Evolutionary conservation across 805 yeast genomes (phyloP).

Genomic region (Wickerhamomyces xylosicus): DNA sequence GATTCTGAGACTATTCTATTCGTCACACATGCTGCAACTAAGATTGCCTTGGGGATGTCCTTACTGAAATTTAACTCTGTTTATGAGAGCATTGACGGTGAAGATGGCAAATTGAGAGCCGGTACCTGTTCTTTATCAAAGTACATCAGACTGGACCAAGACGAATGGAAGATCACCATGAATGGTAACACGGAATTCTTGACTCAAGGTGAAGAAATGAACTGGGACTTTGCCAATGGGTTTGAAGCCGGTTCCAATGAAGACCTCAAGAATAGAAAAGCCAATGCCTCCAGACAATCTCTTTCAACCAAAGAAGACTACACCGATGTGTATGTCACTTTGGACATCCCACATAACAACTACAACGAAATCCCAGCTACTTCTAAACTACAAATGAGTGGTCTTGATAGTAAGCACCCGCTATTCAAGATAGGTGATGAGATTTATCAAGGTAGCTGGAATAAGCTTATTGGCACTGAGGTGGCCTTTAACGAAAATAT

Average conservation of each 20-base stretch:
- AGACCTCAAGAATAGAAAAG: slow-evolving; percentile 53
- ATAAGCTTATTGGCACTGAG: slow-evolving; percentile 70
- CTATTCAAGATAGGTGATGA: slow-evolving; percentile 46
- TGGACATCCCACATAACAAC: slow-evolving; percentile 36
- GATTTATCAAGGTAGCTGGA: slow-evolving; percentile 71
- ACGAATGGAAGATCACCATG: slow-evolving; percentile 49
- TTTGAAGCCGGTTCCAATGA: slow-evolving; percentile 89
- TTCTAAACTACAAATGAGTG: slow-evolving; percentile 42
- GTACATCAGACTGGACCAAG: slow-evolving; percentile 25
- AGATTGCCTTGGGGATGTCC: slow-evolving; percentile 78
- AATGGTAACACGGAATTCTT: slow-evolving; percentile 72
- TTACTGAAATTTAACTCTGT: slow-evolving; percentile 43
- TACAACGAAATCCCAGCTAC: slow-evolving; percentile 26
- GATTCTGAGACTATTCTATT: slow-evolving; percentile 51
- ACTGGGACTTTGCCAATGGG: slow-evolving; percentile 73
- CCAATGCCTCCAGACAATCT: neutral
- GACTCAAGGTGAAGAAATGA: slow-evolving; percentile 79
- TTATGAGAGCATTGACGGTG: slow-evolving; percentile 36
- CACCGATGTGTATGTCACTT: slow-evolving; percentile 41
- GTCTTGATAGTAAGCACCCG: slow-evolving; percentile 44
- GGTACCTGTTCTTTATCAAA: slow-evolving; percentile 82
- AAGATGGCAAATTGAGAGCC: slow-evolving; percentile 45
- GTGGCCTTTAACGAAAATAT: slow-evolving; percentile 24
- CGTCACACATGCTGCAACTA: slow-evolving; percentile 91
- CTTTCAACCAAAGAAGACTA: slow-evolving; percentile 20